Evolutionary conservation across 164 flowering plant genomes (phyloP).

Genomic region (Malania oleifera): DNA sequence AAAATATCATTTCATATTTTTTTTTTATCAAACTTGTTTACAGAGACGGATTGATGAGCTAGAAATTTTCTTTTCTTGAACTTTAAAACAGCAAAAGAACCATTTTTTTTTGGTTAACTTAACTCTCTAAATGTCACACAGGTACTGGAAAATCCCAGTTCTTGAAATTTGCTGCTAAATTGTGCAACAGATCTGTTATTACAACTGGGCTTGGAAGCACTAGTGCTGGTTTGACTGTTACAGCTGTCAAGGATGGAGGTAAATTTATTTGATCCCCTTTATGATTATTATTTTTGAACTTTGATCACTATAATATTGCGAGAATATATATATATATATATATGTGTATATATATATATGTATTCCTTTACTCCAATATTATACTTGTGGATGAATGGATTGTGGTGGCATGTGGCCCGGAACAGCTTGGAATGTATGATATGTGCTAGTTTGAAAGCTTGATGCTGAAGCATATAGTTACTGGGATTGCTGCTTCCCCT

Average conservation of each 20-base stretch:
- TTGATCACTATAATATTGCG: background rate
- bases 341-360: no score
- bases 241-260: slow-evolving; percentile 99
- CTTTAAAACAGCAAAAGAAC: background rate
- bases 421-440: no score
- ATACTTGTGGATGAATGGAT: no score
- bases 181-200: slow-evolving; percentile 93
- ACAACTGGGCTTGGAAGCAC: slow-evolving; percentile 99
- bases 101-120: background rate
- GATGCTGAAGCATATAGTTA: no score
- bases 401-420: no score
- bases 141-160: slow-evolving; percentile 98
- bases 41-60: background rate
- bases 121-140: slow-evolving; percentile 22
- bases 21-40: background rate
- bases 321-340: no score
- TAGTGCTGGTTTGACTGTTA: slow-evolving; percentile 96
- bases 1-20: no score
- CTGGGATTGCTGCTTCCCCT: no score
- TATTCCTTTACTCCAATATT: no score
- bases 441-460: no score
- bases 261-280: background rate
- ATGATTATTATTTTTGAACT: background rate
- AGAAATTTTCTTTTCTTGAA: background rate
- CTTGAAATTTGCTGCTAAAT: slow-evolving; percentile 89